Evolutionary conservation across 2,329 filamentous ascomycete genomes (phyloP).

Genomic region (Microdochium bolleyi): DNA sequence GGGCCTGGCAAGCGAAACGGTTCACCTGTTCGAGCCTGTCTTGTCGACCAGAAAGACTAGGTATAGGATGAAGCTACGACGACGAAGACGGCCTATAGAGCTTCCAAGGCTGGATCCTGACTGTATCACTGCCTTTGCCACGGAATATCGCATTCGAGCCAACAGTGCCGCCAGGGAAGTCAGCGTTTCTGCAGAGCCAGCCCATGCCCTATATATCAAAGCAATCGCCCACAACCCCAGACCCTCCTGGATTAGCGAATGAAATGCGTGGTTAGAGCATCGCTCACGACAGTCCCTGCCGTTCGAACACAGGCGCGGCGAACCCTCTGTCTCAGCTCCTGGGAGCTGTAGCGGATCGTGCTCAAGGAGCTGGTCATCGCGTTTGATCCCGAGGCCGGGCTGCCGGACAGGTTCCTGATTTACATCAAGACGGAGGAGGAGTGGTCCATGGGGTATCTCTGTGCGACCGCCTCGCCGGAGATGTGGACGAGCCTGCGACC

Average conservation of each 20-base stretch:
- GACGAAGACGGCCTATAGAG: neutral
- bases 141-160: neutral
- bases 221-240: neutral
- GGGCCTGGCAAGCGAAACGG: neutral
- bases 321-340: neutral
- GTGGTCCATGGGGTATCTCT: conserved; percentile 5
- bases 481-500: conserved; percentile 8
- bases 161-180: neutral
- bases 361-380: conserved; percentile 5
- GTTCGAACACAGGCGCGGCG: neutral
- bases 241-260: neutral
- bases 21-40: neutral
- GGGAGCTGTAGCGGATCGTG: neutral
- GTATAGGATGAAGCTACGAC: neutral
- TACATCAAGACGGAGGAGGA: conserved; percentile 8
- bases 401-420: conserved; percentile 7
- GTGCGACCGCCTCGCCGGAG: conserved; percentile 6
- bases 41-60: neutral
- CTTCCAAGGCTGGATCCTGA: neutral
- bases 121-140: neutral
- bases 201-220: neutral
- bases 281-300: conserved; percentile 3
- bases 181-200: neutral
- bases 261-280: conserved; percentile 6
- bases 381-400: conserved; percentile 7